Percentiles rank a stretch among this genome's conserved stretches.
Evolutionary conservation across 148 eudicot species (phyloP).

Genomic region (Silene latifolia): DNA sequence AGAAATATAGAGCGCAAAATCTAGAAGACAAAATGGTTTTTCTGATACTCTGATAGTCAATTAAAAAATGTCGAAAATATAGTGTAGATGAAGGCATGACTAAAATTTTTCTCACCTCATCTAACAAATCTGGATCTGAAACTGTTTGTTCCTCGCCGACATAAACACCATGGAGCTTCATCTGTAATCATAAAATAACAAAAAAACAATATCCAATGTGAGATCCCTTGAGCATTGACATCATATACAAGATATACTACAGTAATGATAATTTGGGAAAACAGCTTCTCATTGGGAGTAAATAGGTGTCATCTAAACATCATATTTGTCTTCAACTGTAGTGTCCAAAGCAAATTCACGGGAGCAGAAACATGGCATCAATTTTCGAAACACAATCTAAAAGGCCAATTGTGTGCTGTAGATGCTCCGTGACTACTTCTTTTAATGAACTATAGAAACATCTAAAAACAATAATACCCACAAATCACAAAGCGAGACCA

Average conservation of each 20-base stretch:
- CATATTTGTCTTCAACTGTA: not conserved
- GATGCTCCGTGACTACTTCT: not conserved
- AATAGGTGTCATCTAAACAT: not conserved
- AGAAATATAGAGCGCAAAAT: not conserved
- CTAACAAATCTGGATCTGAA: constrained; percentile 68
- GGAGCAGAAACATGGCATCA: not conserved
- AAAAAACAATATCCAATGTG: not conserved
- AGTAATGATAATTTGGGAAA: not conserved
- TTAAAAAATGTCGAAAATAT: too few species aligned
- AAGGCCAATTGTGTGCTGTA: not conserved
- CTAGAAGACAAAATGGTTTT: not conserved
- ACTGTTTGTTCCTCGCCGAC: constrained; percentile 89
- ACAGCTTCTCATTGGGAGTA: not conserved
- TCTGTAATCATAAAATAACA: constrained; percentile 33
- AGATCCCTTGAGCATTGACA: not conserved
- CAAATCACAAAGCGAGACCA: not conserved
- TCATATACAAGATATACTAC: not conserved
- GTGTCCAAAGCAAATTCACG: not conserved
- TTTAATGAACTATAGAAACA: not conserved
- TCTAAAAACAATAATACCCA: not conserved
- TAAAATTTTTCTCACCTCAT: constrained; percentile 49
- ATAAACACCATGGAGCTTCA: constrained; percentile 71
- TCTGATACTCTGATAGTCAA: too few species aligned
- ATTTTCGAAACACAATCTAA: not conserved
- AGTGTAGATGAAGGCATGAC: not conserved